Evolutionary conservation across 257 asterid species (phyloP).

Genomic region (Plantago ovata): DNA sequence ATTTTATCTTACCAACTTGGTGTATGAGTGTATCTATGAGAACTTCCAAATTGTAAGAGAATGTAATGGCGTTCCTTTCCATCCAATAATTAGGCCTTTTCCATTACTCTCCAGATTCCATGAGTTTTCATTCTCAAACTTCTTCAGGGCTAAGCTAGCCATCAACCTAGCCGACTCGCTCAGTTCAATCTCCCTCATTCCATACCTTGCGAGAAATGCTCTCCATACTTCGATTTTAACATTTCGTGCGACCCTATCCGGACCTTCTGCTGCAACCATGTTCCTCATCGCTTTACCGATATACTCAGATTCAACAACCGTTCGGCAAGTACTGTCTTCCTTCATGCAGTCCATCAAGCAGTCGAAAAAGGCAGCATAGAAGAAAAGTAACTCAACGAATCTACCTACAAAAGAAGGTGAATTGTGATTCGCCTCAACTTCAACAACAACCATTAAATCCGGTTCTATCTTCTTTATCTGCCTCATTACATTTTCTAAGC

Average conservation of each 20-base stretch:
- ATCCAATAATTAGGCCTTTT: conserved; percentile 37
- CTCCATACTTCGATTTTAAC: conserved; percentile 63
- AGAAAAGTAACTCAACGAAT: conserved; percentile 48
- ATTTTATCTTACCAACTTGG: no score
- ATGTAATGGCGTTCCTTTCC: conserved; percentile 53
- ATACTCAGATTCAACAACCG: conserved; percentile 33
- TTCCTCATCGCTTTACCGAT: conserved; percentile 49
- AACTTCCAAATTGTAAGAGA: conserved; percentile 46
- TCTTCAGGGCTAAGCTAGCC: conserved; percentile 36
- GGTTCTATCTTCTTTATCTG: conserved; percentile 39
- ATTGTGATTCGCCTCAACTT: conserved; percentile 70
- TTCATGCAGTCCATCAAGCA: conserved; percentile 60
- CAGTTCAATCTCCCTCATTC: conserved; percentile 41
- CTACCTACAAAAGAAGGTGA: conserved; percentile 55
- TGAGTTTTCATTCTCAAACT: conserved; percentile 31
- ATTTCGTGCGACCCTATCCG: conserved; percentile 40
- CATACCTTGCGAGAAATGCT: conserved; percentile 42
- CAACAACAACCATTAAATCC: conserved; percentile 44
- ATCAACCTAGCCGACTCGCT: no score
- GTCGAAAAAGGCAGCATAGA: conserved; percentile 44
- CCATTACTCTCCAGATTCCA: conserved; percentile 38
- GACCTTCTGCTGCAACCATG: conserved; percentile 45
- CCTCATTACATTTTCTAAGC: conserved; percentile 42
- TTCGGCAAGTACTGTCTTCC: conserved; percentile 26
- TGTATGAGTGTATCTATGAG: no score